Conservation (phyloP, 2,329 filamentous ascomycete species). For the Xylariaceae sp. region DNA sequence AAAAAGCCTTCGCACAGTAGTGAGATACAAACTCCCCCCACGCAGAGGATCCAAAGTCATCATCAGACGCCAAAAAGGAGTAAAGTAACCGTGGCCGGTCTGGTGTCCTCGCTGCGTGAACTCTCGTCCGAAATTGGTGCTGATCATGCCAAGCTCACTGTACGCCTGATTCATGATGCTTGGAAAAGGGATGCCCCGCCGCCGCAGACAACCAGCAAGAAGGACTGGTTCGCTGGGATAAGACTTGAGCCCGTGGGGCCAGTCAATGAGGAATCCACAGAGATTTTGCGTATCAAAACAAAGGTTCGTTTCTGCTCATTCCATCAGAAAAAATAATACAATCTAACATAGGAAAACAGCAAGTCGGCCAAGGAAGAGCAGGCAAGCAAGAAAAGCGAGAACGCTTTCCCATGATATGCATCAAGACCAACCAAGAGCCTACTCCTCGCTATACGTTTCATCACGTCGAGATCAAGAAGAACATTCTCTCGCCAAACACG, state of each 20-base stretch:
- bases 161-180: slow-evolving; percentile 42
- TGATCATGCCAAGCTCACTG: slow-evolving; percentile 41
- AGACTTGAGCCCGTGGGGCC: slow-evolving; percentile 32
- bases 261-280: slow-evolving; percentile 27
- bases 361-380: slow-evolving; percentile 37
- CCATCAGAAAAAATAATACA: not conserved
- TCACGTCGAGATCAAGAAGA: slow-evolving; percentile 55
- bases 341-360: slow-evolving; percentile 30
- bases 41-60: not conserved
- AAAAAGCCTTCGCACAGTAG: slow-evolving; percentile 16
- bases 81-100: slow-evolving; percentile 41
- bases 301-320: slow-evolving; percentile 39
- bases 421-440: slow-evolving; percentile 46
- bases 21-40: slow-evolving; percentile 17
- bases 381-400: slow-evolving; percentile 43
- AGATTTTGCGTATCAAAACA: slow-evolving; percentile 45
- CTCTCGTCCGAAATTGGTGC: slow-evolving; percentile 42
- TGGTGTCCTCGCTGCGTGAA: slow-evolving; percentile 38
- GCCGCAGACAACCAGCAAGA: slow-evolving; percentile 38
- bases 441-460: slow-evolving; percentile 57
- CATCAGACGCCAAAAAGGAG: slow-evolving; percentile 32
- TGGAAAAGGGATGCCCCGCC: slow-evolving; percentile 38
- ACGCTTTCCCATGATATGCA: slow-evolving; percentile 39
- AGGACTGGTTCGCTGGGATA: slow-evolving; percentile 46
- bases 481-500: slow-evolving; percentile 55